A percentile compares a stretch with the other conserved stretches of the same genome.
Evolutionary conservation across 345 rosid species (phyloP).

Genomic region (Populus nigra): DNA sequence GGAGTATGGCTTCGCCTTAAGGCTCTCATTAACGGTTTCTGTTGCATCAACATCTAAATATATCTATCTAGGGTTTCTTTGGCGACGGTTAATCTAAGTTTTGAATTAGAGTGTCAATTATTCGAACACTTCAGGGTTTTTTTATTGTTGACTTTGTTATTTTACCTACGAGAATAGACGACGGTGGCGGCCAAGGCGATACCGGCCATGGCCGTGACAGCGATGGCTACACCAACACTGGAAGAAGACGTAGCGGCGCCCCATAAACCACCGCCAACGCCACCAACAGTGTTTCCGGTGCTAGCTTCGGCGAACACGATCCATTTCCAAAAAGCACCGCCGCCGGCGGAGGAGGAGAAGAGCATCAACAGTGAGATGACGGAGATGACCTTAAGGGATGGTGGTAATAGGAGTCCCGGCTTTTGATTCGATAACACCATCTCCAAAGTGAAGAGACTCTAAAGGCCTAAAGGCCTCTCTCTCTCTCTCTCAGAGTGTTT

Average conservation of each 20-base stretch:
- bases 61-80: not conserved
- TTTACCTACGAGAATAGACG: conserved; percentile 62
- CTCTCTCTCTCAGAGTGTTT: not conserved
- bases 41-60: conserved; percentile 40
- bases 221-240: conserved; percentile 58
- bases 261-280: conserved; percentile 52
- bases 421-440: conserved; percentile 35
- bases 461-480: not conserved
- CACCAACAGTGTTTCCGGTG: conserved; percentile 30
- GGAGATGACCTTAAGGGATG: not conserved
- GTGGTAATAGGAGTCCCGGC: not conserved
- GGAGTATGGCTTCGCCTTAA: conserved; percentile 58
- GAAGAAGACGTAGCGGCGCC: conserved; percentile 28
- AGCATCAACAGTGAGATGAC: conserved; percentile 40
- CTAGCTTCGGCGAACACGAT: conserved; percentile 45
- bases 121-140: not conserved
- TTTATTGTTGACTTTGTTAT: not conserved
- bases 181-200: conserved; percentile 65
- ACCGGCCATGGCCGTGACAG: conserved; percentile 74
- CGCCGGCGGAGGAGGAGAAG: conserved; percentile 36
- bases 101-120: not conserved
- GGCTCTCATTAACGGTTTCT: conserved; percentile 54
- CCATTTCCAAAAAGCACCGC: conserved; percentile 37
- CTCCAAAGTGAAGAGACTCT: conserved; percentile 33
- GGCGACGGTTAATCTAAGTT: not conserved